These are phyloP conservation scores for Pseudogymnoascus sp. DNA, from an alignment of 2,329 filamentous ascomycete genomes.

Conservation along the genomic window DNA sequence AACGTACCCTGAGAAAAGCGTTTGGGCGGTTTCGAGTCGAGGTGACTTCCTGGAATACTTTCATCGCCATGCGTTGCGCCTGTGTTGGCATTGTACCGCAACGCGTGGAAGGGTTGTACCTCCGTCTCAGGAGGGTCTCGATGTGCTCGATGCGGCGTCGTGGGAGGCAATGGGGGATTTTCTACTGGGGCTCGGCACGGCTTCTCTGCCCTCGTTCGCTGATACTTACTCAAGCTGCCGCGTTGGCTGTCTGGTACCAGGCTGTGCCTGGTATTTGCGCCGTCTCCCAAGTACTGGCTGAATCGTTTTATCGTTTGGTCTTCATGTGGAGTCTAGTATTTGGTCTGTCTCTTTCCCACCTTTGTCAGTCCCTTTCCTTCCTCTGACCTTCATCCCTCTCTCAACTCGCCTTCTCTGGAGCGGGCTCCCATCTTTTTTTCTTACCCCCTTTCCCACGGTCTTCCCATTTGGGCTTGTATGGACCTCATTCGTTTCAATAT, in stretches of 20 bases:
- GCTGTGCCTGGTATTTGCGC: not conserved
- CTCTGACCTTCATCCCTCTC: not conserved
- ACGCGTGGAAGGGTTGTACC: constrained; percentile 6
- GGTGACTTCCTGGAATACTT: constrained; percentile 3
- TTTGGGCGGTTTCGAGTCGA: not conserved
- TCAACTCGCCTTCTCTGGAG: constrained; percentile 4
- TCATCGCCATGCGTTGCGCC: not conserved
- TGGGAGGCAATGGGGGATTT: not conserved
- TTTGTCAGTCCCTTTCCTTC: not conserved
- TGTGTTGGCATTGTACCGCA: not conserved
- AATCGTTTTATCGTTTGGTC: not conserved
- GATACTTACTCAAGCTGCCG: constrained; percentile 1
- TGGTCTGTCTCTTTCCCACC: constrained; percentile 1
- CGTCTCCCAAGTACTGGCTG: not conserved
- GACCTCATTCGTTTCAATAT: constrained; percentile 2
- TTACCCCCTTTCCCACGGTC: not conserved
- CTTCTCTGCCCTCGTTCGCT: not conserved
- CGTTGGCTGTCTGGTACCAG: not conserved
- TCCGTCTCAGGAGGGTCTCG: constrained; percentile 2
- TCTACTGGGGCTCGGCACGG: not conserved
- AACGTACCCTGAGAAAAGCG: not conserved
- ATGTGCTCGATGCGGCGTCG: not conserved
- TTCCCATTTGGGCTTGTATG: not conserved
- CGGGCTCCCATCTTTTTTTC: not conserved
- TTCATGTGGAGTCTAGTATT: constrained; percentile 6